Percentiles rank a stretch among this genome's conserved stretches.
Evolutionary conservation across 202 grass and related monocot species (phyloP).

Genomic region (Cymbopogon flexuosus): DNA sequence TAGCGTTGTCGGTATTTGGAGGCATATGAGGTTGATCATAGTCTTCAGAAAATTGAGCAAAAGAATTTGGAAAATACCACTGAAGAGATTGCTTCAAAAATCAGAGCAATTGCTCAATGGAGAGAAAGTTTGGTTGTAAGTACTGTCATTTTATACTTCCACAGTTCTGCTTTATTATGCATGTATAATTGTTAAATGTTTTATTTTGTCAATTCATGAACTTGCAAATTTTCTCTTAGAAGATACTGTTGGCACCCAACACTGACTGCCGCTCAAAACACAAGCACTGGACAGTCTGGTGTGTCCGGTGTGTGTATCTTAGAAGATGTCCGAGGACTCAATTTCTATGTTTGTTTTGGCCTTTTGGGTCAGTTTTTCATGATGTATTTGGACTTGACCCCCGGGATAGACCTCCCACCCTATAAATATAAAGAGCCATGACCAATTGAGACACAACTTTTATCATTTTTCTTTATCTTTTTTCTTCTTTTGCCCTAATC

Average conservation of each 20-base stretch:
- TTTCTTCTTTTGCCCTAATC: too few species aligned
- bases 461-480: too few species aligned
- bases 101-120: conserved; percentile 59
- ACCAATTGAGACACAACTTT: too few species aligned
- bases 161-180: conserved; percentile 15
- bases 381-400: neutral
- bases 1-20: conserved; percentile 77
- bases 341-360: neutral
- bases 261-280: neutral
- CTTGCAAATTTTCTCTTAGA: conserved; percentile 10
- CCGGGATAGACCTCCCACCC: neutral
- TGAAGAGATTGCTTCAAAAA: conserved; percentile 57
- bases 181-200: conserved; percentile 1
- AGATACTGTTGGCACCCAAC: neutral
- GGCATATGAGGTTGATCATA: conserved; percentile 72
- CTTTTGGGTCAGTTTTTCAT: neutral
- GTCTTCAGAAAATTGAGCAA: conserved; percentile 63
- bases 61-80: conserved; percentile 41
- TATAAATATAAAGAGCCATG: neutral
- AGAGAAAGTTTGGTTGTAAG: conserved; percentile 88
- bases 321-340: neutral
- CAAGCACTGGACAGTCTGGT: neutral
- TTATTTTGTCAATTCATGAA: conserved; percentile 1
- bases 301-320: neutral
- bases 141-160: conserved; percentile 30